Conservation (phyloP, 495 filamentous ascomycete species). For the Podospora comata region DNA sequence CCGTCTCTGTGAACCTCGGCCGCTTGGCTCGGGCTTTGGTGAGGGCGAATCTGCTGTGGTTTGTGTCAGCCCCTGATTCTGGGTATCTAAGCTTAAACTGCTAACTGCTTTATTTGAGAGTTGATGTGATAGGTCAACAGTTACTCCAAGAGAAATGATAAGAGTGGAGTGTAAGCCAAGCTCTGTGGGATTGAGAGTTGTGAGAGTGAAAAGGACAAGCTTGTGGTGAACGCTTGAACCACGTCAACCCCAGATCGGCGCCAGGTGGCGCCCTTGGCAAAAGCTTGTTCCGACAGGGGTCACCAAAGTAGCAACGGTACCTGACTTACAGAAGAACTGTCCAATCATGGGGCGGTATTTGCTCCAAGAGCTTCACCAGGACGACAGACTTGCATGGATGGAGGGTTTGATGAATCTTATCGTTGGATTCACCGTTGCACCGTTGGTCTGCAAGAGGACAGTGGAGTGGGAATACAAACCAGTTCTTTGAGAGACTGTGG, state of each 20-base stretch:
- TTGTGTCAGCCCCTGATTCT: no score
- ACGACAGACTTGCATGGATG: not conserved
- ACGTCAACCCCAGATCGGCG: not conserved
- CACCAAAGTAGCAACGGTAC: no score
- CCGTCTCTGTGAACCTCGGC: no score
- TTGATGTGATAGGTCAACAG: no score
- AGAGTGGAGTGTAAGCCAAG: no score
- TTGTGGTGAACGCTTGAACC: not conserved
- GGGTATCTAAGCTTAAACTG: no score
- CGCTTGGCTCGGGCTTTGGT: no score
- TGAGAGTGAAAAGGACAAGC: not conserved
- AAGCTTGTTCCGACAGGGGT: conserved; percentile 8
- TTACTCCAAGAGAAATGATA: no score
- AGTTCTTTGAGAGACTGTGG: not conserved
- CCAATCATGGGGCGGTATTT: not conserved
- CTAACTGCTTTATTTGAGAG: no score
- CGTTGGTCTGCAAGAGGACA: not conserved
- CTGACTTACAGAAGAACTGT: not conserved
- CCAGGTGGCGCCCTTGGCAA: not conserved
- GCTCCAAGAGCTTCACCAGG: not conserved
- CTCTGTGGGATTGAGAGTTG: not conserved
- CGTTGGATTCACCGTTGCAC: not conserved
- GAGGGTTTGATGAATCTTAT: not conserved
- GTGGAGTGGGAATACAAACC: not conserved
- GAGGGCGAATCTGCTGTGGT: no score